Base-by-base conservation (phyloP, 2,329 filamentous ascomycete species). In the Colletotrichum camelliae region DNA sequence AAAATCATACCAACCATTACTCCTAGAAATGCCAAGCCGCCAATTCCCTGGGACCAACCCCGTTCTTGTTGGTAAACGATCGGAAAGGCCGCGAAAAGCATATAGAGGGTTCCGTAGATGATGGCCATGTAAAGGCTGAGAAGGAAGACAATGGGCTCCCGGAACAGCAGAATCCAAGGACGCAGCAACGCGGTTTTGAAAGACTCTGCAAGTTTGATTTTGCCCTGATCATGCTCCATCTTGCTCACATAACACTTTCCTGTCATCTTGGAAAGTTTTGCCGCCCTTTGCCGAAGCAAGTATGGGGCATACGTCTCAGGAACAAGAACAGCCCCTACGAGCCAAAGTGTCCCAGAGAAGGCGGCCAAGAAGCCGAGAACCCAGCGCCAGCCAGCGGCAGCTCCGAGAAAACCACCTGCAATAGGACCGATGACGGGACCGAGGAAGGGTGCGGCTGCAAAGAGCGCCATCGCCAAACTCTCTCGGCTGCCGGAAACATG, bases 131-230 rank as follows among this genome's bases (percentile, higher is more conserved):
- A 95, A 24, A 94, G 85, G 31, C 89, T 91, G 4, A 92, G 85
- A 5, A 94, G 84, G 13, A 93, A 81, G 27, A 95, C 93, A 79
- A 95, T 95, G 2, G 93, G 93, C 80, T 95, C 93, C 64, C 86
- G 85, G 86, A 94, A 93, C 10, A 95, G 88, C 67, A 95, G 87
- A 58, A 93, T 86, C 92, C 93, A 93, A 1, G 94, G 93, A 3
- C 93, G 88, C 67, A 15, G 88, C 86, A 67, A 83, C 0, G 78
- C 78, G 4, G 13, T 70, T 60, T 67, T 77, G 4, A 92, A 77
- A 84, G 91, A 89, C 29, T 89, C 91, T 7, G 90, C 18, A 9
- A 79, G 18, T 0, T 73, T 76, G 6, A 61, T 72, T 21, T 65
- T 71, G 9, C 69, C 60, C 88, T 86, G 77, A 91, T 89, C 72